A percentile compares a stretch with the other conserved stretches of the same genome.
phyloP scores from a whole-genome alignment of 768 basidiomycete genomes.

The Lentinula detonsa region DNA sequence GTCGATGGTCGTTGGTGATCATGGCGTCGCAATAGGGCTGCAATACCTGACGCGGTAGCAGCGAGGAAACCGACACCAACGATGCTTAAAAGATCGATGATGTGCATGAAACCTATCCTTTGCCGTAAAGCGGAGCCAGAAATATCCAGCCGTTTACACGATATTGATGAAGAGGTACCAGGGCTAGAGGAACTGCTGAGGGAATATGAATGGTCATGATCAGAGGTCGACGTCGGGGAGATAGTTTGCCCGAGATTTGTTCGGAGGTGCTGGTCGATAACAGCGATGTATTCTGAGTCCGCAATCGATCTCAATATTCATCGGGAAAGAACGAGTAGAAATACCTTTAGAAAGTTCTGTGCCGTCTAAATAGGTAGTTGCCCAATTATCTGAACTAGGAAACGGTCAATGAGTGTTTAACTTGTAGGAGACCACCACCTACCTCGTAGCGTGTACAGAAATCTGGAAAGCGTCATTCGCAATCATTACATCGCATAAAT shows the following conservation, averaged over 20 bases:
- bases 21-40: not conserved
- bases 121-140: not conserved
- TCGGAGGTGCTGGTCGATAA: not conserved
- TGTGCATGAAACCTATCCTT: constrained; percentile 1
- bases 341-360: not conserved
- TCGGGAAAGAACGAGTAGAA: not conserved
- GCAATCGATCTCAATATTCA: not conserved
- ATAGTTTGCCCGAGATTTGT: not conserved
- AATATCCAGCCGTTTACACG: not conserved
- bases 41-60: not conserved
- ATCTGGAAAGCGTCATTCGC: not conserved
- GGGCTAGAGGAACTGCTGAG: not conserved
- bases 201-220: not conserved
- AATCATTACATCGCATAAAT: constrained; percentile 3
- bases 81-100: constrained; percentile 3
- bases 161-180: not conserved
- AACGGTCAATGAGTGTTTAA: not conserved
- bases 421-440: not conserved
- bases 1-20: not conserved
- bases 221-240: not conserved
- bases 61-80: constrained; percentile 3
- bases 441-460: not conserved
- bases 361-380: not conserved
- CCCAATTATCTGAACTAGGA: not conserved
- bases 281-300: not conserved